phyloP scores from a whole-genome alignment of 148 eudicot genomes.

The Rhododendron henanense region DNA sequence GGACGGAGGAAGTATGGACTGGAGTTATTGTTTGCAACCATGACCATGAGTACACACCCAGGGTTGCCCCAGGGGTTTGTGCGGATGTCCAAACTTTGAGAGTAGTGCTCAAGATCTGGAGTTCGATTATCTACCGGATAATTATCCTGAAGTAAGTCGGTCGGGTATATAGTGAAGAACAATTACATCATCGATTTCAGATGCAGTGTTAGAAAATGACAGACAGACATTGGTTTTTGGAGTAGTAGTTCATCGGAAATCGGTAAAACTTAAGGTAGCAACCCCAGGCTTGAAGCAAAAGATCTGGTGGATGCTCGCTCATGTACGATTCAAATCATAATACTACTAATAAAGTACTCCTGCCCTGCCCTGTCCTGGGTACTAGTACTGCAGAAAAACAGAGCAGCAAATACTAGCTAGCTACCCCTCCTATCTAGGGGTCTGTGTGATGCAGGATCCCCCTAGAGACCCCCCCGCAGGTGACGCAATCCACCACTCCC shows the following conservation, averaged over 20 bases:
- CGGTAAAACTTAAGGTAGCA: neutral
- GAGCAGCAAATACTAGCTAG: neutral
- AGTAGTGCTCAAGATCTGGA: rapidly evolving
- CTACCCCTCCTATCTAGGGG: neutral
- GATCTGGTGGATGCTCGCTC: neutral
- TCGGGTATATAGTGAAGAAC: neutral
- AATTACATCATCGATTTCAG: neutral
- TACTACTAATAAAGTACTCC: no score
- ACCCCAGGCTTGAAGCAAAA: neutral
- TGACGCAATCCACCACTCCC: neutral
- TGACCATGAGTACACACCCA: no score
- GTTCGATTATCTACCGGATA: rapidly evolving
- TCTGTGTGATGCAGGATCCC: neutral
- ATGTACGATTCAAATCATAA: neutral
- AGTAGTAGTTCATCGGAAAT: neutral
- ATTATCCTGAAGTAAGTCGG: no score
- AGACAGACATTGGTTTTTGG: neutral
- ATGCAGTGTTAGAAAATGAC: neutral
- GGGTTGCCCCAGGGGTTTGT: no score
- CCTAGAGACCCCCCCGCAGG: neutral
- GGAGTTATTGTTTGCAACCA: no score
- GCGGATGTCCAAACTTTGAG: no score
- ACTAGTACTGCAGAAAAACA: no score
- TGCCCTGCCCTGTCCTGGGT: no score
- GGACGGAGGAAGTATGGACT: no score